phyloP scores from a whole-genome alignment of 805 yeast genomes.

The Candida nitratophila region DNA sequence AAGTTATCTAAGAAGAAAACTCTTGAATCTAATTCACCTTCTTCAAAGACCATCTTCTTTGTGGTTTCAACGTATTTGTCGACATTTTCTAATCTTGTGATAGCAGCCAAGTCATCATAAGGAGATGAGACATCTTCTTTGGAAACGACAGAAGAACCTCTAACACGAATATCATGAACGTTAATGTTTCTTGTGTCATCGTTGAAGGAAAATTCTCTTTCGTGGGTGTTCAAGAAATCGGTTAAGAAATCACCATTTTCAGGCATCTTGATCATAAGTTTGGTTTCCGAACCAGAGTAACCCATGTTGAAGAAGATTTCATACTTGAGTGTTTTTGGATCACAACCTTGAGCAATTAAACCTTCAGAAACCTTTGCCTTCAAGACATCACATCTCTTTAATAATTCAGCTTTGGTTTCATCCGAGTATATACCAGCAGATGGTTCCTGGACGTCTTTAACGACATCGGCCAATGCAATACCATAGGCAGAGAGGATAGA shows the following conservation, averaged over 20 bases:
- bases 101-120: neutral
- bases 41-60: conserved; percentile 6
- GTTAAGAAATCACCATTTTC: conserved; percentile 26
- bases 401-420: conserved; percentile 6
- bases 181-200: conserved; percentile 47
- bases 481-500: conserved; percentile 78
- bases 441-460: conserved; percentile 23
- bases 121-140: neutral
- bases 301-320: conserved; percentile 57
- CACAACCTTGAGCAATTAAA: conserved; percentile 25
- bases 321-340: conserved; percentile 4
- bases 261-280: conserved; percentile 48
- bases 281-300: conserved; percentile 77
- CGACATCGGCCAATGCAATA: conserved; percentile 51
- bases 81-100: neutral
- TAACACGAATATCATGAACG: conserved; percentile 60
- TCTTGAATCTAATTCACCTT: conserved; percentile 17
- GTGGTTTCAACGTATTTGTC: neutral
- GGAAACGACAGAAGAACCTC: conserved; percentile 24
- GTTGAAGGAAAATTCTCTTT: conserved; percentile 62
- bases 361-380: conserved; percentile 11
- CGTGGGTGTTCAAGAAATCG: conserved; percentile 46
- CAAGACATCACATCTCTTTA: conserved; percentile 11
- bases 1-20: conserved; percentile 45
- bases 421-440: conserved; percentile 7